Base-by-base conservation (phyloP, 768 basidiomycete genomes). In the Fomitopsis serialis region DNA sequence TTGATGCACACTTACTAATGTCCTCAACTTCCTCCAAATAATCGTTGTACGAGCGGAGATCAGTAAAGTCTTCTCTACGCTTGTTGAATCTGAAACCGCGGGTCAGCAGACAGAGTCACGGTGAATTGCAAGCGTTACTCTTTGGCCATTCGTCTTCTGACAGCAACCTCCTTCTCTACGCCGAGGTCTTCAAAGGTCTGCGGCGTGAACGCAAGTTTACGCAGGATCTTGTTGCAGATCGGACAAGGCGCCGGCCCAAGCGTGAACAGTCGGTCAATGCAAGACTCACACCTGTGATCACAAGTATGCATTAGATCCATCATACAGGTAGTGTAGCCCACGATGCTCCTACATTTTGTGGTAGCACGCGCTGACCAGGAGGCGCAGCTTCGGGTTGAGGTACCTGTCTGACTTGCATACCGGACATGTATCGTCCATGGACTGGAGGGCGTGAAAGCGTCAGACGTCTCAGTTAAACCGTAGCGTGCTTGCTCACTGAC, bases 331-430 rank as follows among this genome's bases (percentile, higher is more conserved):
- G 13, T 8, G 21, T 6, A 24, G 34, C 12, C 48, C 11, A 11
- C 15, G 22, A 8, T 44, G 29, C 58, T 6, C 75, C 56, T 59
- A 94, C 97, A 98, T 96, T 79, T 97, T 97, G 72, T 99, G 97
- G 70, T 97, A 99, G 68, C 97, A 99, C 15, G 92, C 87, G 68
- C 91, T 93, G 61, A 99, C 94, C 46, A 98, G 80, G 36, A 99
- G 77, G 42, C 96, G 83, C 32, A 99, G 75, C 64, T 95, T 96
- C 21, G 94, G 92, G 63, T 98, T 97, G 54, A 97, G 76, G 66
- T 97, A 98, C 50, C 96, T 76, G 68, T 99, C 97, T 37, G 92
- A 94, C 69, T 93, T 93, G 77, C 97, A 98, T 2, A 98, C 89
- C 0, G 96, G 96, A 73, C 97, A 99, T 66, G 90, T 85, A 68